Evolutionary conservation across 2,329 filamentous ascomycete species (phyloP).

Genomic region (Plenodomus tracheiphilus): DNA sequence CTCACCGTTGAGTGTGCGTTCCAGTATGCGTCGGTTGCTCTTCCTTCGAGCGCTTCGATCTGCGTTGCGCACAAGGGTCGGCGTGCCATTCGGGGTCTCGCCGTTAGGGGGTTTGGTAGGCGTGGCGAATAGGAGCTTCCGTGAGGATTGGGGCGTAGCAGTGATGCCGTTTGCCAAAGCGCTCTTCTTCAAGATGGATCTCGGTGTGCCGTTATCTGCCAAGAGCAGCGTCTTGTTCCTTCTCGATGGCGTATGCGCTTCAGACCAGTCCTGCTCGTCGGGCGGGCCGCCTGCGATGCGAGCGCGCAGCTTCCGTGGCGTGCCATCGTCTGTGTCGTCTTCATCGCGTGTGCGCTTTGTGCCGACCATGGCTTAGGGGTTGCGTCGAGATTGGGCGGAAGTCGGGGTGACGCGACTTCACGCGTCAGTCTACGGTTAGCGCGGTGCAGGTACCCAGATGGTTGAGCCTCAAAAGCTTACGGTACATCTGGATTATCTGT

Average conservation of each 20-base stretch:
- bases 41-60: conserved; percentile 87
- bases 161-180: conserved; percentile 22
- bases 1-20: conserved; percentile 66
- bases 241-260: conserved; percentile 38
- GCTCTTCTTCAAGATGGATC: conserved; percentile 40
- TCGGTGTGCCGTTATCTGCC: conserved; percentile 34
- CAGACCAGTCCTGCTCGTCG: conserved; percentile 23
- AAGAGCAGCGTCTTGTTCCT: conserved; percentile 23
- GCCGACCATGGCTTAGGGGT: conserved; percentile 29
- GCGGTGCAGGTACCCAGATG: too few relatives aligned
- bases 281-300: conserved; percentile 13
- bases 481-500: too few relatives aligned
- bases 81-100: conserved; percentile 53
- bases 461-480: background rate
- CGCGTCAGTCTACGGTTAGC: conserved; percentile 21
- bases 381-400: conserved; percentile 7
- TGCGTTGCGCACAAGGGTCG: conserved; percentile 68
- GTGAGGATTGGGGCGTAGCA: conserved; percentile 49
- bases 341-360: conserved; percentile 37
- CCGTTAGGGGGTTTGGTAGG: conserved; percentile 44
- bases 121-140: conserved; percentile 53
- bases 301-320: conserved; percentile 34
- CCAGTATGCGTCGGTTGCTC: conserved; percentile 75
- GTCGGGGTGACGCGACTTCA: conserved; percentile 24
- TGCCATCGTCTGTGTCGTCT: conserved; percentile 20